Conservation (phyloP, 305 asterid species). For the Solanum hybrid region DNA sequence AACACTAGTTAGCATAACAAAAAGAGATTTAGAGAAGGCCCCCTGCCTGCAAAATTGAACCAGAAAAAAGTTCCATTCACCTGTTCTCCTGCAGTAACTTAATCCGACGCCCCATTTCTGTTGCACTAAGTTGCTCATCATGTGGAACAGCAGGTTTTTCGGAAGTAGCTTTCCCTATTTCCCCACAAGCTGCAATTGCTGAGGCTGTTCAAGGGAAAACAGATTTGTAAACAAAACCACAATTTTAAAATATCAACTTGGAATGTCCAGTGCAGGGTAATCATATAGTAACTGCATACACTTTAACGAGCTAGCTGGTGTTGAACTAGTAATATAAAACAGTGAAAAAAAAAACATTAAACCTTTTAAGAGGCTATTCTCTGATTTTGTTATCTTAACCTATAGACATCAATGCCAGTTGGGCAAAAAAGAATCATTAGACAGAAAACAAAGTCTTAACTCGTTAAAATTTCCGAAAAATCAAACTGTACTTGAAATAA, state of each 20-base stretch:
- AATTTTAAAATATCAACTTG: background rate
- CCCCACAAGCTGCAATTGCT: conserved; percentile 54
- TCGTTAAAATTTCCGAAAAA: background rate
- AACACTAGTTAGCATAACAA: background rate
- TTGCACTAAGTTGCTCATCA: conserved; percentile 67
- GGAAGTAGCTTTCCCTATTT: conserved; percentile 37
- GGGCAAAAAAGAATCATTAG: background rate
- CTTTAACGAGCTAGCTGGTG: background rate
- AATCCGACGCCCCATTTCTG: conserved; percentile 77
- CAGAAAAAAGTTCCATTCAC: conserved; percentile 29
- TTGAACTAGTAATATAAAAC: background rate
- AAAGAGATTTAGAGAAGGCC: background rate
- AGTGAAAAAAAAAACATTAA: background rate
- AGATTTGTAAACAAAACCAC: conserved; percentile 4
- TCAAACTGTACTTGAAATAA: background rate
- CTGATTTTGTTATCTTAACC: background rate
- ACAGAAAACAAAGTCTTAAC: background rate
- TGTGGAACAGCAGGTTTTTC: conserved; percentile 25
- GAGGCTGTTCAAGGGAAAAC: conserved; percentile 44
- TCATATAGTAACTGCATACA: background rate
- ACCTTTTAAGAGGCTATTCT: background rate
- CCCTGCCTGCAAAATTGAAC: background rate
- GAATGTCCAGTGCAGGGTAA: background rate
- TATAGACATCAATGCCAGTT: background rate
- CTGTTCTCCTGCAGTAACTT: conserved; percentile 73